Evolutionary conservation across 2,329 filamentous ascomycete species (phyloP).

Genomic region (Colletotrichum spaethianum): DNA sequence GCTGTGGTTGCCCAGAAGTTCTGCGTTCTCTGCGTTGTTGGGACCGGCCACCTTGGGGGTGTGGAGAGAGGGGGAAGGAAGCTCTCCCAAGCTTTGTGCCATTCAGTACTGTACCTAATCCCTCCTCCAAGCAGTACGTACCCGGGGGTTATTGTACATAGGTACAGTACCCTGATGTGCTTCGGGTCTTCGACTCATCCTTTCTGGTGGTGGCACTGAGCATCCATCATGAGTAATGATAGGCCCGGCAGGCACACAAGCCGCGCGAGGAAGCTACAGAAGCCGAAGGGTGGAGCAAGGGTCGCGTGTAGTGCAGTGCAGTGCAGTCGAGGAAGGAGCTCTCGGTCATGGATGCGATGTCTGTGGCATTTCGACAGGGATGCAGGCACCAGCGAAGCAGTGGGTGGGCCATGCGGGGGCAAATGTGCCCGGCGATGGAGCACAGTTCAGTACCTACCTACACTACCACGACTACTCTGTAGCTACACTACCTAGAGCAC

Average conservation of each 20-base stretch:
- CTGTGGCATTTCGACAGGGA: constrained; percentile 24
- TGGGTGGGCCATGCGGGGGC: constrained; percentile 28
- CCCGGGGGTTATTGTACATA: not conserved
- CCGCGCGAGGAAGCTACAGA: constrained; percentile 16
- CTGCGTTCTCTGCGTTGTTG: constrained; percentile 10
- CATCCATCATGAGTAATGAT: constrained; percentile 19
- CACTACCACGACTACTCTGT: too few species aligned
- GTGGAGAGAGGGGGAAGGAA: constrained; percentile 11
- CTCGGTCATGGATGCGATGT: not conserved
- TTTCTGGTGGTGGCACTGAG: constrained; percentile 6
- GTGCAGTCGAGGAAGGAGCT: not conserved
- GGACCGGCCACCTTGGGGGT: constrained; percentile 10
- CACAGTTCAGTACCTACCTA: too few species aligned
- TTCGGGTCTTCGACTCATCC: not conserved
- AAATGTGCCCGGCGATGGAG: constrained; percentile 32
- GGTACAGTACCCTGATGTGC: not conserved
- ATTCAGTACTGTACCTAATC: not conserved
- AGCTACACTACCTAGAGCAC: too few species aligned
- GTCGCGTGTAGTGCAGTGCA: too few species aligned
- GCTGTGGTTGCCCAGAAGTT: constrained; percentile 39
- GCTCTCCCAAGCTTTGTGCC: not conserved
- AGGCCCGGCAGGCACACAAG: constrained; percentile 15
- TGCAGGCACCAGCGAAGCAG: constrained; percentile 4
- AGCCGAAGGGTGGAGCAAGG: constrained; percentile 24
- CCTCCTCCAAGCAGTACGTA: constrained; percentile 4